Evolutionary conservation across 306 rosid species (phyloP).

Genomic region (Citrullus mucosospermus): DNA sequence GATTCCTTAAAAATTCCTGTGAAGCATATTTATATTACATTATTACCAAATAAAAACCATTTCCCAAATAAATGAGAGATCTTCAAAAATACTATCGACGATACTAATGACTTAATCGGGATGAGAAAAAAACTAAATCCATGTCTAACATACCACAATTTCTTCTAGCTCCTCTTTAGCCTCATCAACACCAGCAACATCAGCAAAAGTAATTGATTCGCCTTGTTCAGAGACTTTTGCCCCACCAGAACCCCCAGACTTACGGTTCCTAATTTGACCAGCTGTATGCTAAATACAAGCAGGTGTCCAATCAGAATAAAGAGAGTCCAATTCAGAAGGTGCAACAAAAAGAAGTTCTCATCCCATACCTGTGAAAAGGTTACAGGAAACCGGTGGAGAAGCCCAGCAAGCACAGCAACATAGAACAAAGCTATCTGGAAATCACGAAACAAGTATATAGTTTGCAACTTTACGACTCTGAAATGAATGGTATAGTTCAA

Average conservation of each 20-base stretch:
- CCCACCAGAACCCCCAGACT: slow-evolving; percentile 65
- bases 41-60: slow-evolving; percentile 16
- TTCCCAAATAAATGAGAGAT: neutral
- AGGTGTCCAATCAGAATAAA: slow-evolving; percentile 23
- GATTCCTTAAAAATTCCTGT: slow-evolving; percentile 97
- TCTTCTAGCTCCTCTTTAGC: slow-evolving; percentile 99
- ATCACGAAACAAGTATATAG: slow-evolving; percentile 17
- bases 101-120: neutral
- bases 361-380: slow-evolving; percentile 70
- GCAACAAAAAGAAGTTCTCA: slow-evolving; percentile 8
- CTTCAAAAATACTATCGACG: neutral
- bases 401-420: slow-evolving; percentile 76
- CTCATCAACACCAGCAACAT: slow-evolving; percentile 97
- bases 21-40: slow-evolving; percentile 13
- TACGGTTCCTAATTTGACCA: slow-evolving; percentile 85
- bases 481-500: neutral
- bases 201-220: slow-evolving; percentile 79
- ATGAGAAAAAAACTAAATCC: slow-evolving; percentile 8
- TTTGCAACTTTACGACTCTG: neutral
- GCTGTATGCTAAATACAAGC: slow-evolving; percentile 57
- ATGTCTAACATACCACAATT: slow-evolving; percentile 75
- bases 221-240: slow-evolving; percentile 72
- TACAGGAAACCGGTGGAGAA: slow-evolving; percentile 76
- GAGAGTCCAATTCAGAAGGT: neutral
- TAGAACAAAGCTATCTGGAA: slow-evolving; percentile 85